Conservation (phyloP, 768 basidiomycete species). For the Rhodotorula diobovata region DNA sequence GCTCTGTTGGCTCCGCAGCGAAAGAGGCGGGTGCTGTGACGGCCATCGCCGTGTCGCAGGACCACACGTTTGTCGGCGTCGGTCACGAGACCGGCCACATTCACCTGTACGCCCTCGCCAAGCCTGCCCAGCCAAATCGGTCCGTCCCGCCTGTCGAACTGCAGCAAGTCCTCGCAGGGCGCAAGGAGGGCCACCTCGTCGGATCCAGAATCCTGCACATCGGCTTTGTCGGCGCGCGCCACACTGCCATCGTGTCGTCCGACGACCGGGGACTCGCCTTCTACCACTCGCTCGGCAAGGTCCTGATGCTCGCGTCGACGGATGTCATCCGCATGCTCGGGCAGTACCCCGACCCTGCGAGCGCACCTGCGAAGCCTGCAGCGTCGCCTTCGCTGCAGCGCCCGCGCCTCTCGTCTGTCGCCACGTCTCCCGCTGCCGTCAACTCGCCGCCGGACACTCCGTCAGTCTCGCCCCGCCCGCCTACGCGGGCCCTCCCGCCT, state of each 20-base stretch:
- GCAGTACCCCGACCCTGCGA: slow-evolving; percentile 63
- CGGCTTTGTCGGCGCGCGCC: slow-evolving; percentile 81
- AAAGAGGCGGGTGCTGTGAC: slow-evolving; percentile 69
- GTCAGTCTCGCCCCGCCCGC: background rate
- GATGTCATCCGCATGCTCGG: slow-evolving; percentile 92
- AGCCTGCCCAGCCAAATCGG: slow-evolving; percentile 59
- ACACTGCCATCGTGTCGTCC: slow-evolving; percentile 84
- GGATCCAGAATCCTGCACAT: slow-evolving; percentile 75
- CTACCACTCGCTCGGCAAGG: slow-evolving; percentile 88
- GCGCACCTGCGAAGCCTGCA: slow-evolving; percentile 30
- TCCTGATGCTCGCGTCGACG: slow-evolving; percentile 88
- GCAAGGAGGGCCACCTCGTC: slow-evolving; percentile 77
- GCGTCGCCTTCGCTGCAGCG: background rate
- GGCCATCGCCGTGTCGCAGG: slow-evolving; percentile 83
- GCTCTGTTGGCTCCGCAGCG: slow-evolving; percentile 49
- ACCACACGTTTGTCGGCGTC: slow-evolving; percentile 85
- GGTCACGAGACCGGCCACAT: slow-evolving; percentile 82
- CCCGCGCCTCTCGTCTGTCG: slow-evolving; percentile 23
- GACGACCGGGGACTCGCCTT: slow-evolving; percentile 90
- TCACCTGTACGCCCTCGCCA: slow-evolving; percentile 74
- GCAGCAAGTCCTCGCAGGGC: slow-evolving; percentile 63
- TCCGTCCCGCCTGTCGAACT: slow-evolving; percentile 66
- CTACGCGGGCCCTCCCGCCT: background rate
- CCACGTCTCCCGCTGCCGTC: slow-evolving; percentile 7
- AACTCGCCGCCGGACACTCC: slow-evolving; percentile 51